Percentiles rank a stretch among this genome's conserved stretches.
Conservation (phyloP, 2,329 filamentous ascomycete genomes). For the Aspergillus felis region DNA sequence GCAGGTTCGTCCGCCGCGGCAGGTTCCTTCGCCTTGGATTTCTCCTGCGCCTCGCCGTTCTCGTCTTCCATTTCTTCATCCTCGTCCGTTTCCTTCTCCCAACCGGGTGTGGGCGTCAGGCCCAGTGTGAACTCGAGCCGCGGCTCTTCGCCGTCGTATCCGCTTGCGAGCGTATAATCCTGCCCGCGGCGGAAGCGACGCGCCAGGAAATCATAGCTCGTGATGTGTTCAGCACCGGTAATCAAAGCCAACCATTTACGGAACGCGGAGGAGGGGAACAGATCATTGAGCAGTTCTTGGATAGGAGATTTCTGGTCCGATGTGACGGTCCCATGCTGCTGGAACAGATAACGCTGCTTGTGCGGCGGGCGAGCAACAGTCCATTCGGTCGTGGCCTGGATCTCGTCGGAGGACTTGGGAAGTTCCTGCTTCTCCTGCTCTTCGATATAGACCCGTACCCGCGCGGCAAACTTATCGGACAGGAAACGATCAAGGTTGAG, state of each 20-base stretch:
- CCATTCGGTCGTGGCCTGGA: slow-evolving; percentile 62
- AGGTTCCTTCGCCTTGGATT: slow-evolving; percentile 26
- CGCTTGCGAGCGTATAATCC: slow-evolving; percentile 91
- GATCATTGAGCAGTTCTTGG: slow-evolving; percentile 72
- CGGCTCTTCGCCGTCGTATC: slow-evolving; percentile 66
- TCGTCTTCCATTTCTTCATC: slow-evolving; percentile 44
- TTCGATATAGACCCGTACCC: slow-evolving; percentile 68
- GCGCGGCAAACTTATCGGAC: slow-evolving; percentile 69
- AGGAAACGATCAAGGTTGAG: slow-evolving; percentile 78
- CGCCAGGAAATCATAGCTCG: slow-evolving; percentile 72
- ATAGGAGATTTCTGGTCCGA: slow-evolving; percentile 49
- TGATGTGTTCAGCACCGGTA: slow-evolving; percentile 64
- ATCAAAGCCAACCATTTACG: slow-evolving; percentile 83
- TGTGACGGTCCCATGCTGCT: slow-evolving; percentile 48
- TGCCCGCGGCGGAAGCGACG: slow-evolving; percentile 80
- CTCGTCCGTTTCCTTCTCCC: slow-evolving; percentile 68
- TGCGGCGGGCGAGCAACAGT: slow-evolving; percentile 81
- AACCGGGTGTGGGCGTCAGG: slow-evolving; percentile 78
- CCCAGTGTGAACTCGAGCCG: slow-evolving; percentile 83
- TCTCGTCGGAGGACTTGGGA: slow-evolving; percentile 46
- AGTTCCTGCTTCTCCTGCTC: slow-evolving; percentile 55
- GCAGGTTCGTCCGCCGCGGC: slow-evolving; percentile 27
- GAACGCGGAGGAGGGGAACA: slow-evolving; percentile 83
- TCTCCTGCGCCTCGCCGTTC: slow-evolving; percentile 35
- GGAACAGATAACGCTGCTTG: slow-evolving; percentile 89